A percentile compares a stretch with the other conserved stretches of the same genome.
phyloP scores from a whole-genome alignment of 192 early-diverging fungal species.

The Rhizophagus prolifer region DNA sequence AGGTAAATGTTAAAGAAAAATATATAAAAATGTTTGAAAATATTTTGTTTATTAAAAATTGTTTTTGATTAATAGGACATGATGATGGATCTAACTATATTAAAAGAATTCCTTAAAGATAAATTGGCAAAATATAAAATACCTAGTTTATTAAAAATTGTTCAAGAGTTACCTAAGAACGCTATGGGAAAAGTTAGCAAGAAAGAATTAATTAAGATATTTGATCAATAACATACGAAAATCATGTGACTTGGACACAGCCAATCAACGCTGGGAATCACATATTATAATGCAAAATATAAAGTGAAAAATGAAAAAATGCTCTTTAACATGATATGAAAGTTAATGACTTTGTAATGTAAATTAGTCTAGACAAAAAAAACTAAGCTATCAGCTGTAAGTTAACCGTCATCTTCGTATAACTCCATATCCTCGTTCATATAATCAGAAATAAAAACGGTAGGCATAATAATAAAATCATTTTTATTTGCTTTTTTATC shows the following conservation, averaged over 20 bases:
- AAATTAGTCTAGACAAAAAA: no score
- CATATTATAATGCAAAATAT: no score
- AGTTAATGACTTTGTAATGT: no score
- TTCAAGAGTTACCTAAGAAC: slow-evolving; percentile 72
- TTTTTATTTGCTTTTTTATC: not conserved
- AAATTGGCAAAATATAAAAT: slow-evolving; percentile 77
- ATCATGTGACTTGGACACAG: no score
- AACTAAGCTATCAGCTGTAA: no score
- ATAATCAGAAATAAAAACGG: not conserved
- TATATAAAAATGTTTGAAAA: no score
- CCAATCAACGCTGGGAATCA: no score
- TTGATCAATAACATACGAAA: not conserved
- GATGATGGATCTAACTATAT: slow-evolving; percentile 2
- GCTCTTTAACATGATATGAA: no score
- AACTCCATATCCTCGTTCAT: not conserved
- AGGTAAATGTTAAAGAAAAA: no score
- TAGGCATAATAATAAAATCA: not conserved
- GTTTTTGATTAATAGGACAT: not conserved
- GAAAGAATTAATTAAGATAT: slow-evolving; percentile 56
- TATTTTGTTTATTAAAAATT: not conserved
- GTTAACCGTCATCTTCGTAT: not conserved
- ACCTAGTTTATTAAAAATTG: slow-evolving; percentile 52
- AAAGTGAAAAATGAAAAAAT: no score
- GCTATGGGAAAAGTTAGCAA: slow-evolving; percentile 91
- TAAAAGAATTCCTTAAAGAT: slow-evolving; percentile 12